Conservation (phyloP, 208 protist genomes). For the Wallacemonas sp. region DNA sequence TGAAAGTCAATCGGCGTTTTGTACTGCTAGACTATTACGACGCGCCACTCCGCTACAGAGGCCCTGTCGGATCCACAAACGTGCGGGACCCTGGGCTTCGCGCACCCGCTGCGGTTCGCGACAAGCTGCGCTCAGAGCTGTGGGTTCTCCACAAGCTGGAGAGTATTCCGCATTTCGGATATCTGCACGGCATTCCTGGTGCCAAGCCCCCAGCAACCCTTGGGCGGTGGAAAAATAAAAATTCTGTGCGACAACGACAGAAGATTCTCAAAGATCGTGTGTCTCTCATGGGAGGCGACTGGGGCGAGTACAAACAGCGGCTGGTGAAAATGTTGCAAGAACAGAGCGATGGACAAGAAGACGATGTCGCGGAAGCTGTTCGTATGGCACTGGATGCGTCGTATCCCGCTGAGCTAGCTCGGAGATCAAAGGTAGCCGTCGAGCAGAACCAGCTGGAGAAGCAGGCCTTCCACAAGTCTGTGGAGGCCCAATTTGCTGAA, state of each 20-base stretch:
- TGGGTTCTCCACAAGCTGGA: constrained; percentile 87
- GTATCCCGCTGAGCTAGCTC: constrained; percentile 70
- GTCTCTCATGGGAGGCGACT: constrained; percentile 77
- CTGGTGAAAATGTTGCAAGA: constrained; percentile 76
- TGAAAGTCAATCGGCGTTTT: constrained; percentile 84
- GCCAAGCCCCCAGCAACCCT: constrained; percentile 51
- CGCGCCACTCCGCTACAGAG: constrained; percentile 45
- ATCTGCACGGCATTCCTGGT: constrained; percentile 86
- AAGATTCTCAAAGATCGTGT: constrained; percentile 55
- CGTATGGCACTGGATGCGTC: constrained; percentile 85
- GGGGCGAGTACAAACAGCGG: constrained; percentile 82
- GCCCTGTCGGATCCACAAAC: background rate
- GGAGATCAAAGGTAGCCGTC: constrained; percentile 35
- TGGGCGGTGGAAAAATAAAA: constrained; percentile 35
- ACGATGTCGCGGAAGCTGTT: constrained; percentile 76
- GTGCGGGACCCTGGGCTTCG: background rate
- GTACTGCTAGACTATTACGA: constrained; percentile 93
- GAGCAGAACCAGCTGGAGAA: constrained; percentile 45
- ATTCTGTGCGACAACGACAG: constrained; percentile 25
- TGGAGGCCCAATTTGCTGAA: constrained; percentile 32
- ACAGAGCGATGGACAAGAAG: constrained; percentile 68
- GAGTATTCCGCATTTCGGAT: constrained; percentile 71
- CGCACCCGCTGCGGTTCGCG: constrained; percentile 19
- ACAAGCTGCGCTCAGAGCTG: constrained; percentile 77
- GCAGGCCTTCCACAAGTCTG: constrained; percentile 58